Base-by-base conservation (phyloP, 805 yeast genomes). In the Huiozyma naganishii region DNA sequence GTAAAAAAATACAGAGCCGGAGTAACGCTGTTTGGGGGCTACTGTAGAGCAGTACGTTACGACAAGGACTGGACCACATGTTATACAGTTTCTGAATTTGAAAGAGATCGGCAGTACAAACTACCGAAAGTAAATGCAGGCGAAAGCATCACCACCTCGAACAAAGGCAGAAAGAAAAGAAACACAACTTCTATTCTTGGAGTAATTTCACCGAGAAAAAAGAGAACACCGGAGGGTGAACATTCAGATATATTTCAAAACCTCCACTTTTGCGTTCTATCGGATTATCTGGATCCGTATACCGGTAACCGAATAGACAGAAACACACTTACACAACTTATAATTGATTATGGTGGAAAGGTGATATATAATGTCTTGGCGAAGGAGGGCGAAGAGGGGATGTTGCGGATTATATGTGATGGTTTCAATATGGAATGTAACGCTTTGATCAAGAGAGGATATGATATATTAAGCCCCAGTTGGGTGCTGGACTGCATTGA, bases 21-120 rank as follows among this genome's bases (percentile, higher is more conserved):
- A 0, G 69, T 80, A 6, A 85, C 96, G 0, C 65, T 90, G 12
- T 74, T 85, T 49, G 83, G 85, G 52, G 84, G 92, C 0, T 79
- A 86, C 57, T 81, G 88, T 54, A 69, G 81, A 36, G 52, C 72
- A 5, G 67, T 89, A 1, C 60, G 97, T 40, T 68, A 68, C 2
- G 96, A 90, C 57, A 86, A 86, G 54, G 68, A 70, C 39, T 74
- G 75, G 69, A 66, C 63, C 9, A 72, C 73, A 7, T 70, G 80
- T 28, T 65, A 79, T 27, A 73, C 83, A 2, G 49, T 79, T 3
- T 68, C 68, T 9, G 86, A 81, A 32, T 80, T 57, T 33, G 12
- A 36, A 6, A 9, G 34, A 11, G 47, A 46, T 7, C 42, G 41
- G 37, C 29, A 34, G 2, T 11, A 39, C 10, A 27, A 37, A 32